Base-by-base conservation (phyloP, 129 eudicot species). In the Flaveria sonorensis region DNA sequence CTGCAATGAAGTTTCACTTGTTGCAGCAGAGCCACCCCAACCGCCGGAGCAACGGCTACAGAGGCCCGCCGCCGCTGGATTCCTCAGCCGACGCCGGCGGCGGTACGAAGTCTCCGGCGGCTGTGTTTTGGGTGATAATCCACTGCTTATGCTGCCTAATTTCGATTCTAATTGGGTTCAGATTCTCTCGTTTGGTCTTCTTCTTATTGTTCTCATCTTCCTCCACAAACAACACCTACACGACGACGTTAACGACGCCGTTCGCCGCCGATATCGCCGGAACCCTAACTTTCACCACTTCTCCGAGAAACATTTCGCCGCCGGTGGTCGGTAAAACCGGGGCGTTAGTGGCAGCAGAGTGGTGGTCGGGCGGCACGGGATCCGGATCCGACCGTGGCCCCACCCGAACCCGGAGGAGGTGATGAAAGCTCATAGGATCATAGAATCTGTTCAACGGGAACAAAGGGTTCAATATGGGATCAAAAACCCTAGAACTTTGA, bases 331-430 rank as follows among this genome's bases (percentile, higher is more conserved):
- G 68, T 8, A 81, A 70, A 30, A 48, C 51, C 5, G 70, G 75
- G 45, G 18, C 0, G 85, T 60, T 39, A 18, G 56, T 11, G 23
- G 24, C 6, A 90, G 96, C 55, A 69, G 96, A 55, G 98, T 93
- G 47, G 96, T 93, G 79, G 98, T 93, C 7, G 98, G 98, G 51
- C 84, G 98, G 79, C 98, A 93, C 60, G 97, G 97, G 87, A 93
- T 93, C 76, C 76, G 83, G 79, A 85, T 90, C 71, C 82, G 97
- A 70, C 98, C 97, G 63, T 93, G 98, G 98, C 98, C 98, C 16
- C 98, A 90, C 79, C 98, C 98, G 72, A 84, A 93, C 76, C 88
- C 92, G 53, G 84, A 13, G 14, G 97, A 93, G 81, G 96, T 93
- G 19, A 85, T 87, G 95, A 87, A 84, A 78, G 98, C 98, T 14